Base-by-base conservation (phyloP, 441 rosid genomes). In the Flueggea neowawraea region DNA sequence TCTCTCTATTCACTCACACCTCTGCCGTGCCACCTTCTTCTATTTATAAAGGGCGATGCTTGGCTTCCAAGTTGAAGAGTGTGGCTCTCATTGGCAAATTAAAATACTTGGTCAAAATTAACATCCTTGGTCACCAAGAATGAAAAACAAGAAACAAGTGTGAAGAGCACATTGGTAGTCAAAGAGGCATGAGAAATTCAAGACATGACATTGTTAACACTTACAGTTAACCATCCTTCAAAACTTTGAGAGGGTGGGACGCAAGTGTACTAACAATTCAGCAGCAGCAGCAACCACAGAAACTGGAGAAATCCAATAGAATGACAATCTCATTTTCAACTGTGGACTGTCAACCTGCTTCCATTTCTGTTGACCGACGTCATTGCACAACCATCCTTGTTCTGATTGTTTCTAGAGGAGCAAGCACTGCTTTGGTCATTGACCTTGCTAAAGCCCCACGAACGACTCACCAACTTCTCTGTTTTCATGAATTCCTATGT, bases 381-480 rank as follows among this genome's bases (percentile, higher is more conserved):
- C 91, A 90, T 80, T 22, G 84, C 65, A 45, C 50, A n/a, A n/a
- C n/a, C n/a, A n/a, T n/a, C n/a, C n/a, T n/a, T n/a, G n/a, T n/a
- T n/a, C 97, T 91, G 83, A 91, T 87, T 45, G 97, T 95, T 69
- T 95, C 99, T 16, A 95, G 80, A 67, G 99, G 99, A 80, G 99
- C 99, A 63, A 95, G 99, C 64, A 90, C 76, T 68, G 91, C 96
- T 84, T 95, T 95, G 32, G 98, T 82, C 99, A 95, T 88, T 31
- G 96, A 98, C 62, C 99, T 98, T 1, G 98, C 96, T 69, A 91
- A 73, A 69, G 99, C 99, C 61, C 97, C 97, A 62, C 99, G 90
- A 54, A 91, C 85, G 78, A 95, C 69, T 95, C 99, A 28, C 91
- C 79, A 15, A 74, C 91, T 83, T 89, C 99, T 70, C 96, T 88